Percentiles rank a stretch among this genome's conserved stretches.
Evolutionary conservation across 179 eudicot species (phyloP).

Genomic region (Silene coronaria): DNA sequence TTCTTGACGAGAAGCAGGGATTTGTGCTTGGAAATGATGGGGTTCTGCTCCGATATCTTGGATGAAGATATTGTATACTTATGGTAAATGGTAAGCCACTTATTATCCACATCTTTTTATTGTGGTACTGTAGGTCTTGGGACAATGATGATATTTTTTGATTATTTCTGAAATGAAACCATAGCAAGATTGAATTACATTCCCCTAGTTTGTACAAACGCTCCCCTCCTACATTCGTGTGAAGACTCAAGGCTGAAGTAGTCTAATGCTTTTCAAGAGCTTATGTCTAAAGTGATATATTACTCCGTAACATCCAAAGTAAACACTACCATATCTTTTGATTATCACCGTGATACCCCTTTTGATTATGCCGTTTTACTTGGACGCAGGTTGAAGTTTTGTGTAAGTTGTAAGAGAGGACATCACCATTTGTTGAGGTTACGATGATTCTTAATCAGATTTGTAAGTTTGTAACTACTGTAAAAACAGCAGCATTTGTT

Average conservation of each 20-base stretch:
- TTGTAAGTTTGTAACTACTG: slow-evolving; percentile 1
- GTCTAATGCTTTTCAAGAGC: background rate
- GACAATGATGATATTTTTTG: background rate
- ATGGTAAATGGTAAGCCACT: slow-evolving; percentile 7
- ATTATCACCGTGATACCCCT: background rate
- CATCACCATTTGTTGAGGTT: background rate
- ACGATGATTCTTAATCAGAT: background rate
- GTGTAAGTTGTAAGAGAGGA: slow-evolving; percentile 10
- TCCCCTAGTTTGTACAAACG: no score
- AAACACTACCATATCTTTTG: background rate
- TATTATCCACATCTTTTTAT: background rate
- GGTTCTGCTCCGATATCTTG: slow-evolving; percentile 87
- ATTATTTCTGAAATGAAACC: no score
- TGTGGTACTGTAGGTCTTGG: no score
- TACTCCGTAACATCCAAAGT: no score
- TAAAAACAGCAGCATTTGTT: no score
- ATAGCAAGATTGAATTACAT: no score
- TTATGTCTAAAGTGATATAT: no score
- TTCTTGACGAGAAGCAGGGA: slow-evolving; percentile 70
- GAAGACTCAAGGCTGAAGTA: no score
- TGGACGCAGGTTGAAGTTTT: slow-evolving; percentile 15
- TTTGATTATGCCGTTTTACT: background rate
- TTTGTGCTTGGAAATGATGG: slow-evolving; percentile 97
- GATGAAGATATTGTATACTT: slow-evolving; percentile 33
- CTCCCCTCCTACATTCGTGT: no score